Evolutionary conservation across 495 filamentous ascomycete genomes (phyloP).

Genomic region (Xylaria intraflava): DNA sequence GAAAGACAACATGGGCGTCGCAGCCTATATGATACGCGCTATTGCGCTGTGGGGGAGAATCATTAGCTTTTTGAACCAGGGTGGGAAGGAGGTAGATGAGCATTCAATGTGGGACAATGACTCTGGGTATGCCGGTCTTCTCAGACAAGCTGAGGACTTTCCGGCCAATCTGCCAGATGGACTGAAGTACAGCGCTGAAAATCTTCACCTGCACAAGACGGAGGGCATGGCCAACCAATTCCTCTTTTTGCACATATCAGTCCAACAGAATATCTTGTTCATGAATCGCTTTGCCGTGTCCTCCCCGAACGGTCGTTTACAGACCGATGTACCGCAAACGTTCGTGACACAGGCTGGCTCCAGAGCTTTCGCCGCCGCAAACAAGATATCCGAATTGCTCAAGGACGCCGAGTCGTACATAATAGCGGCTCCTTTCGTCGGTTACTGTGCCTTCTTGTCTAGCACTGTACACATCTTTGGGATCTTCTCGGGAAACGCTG

Average conservation of each 20-base stretch:
- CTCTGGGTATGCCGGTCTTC: slow-evolving; percentile 66
- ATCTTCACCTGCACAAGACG: slow-evolving; percentile 75
- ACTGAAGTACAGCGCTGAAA: slow-evolving; percentile 70
- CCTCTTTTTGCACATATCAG: slow-evolving; percentile 84
- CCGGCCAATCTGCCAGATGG: slow-evolving; percentile 59
- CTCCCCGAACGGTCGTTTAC: slow-evolving; percentile 56
- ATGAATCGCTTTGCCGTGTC: slow-evolving; percentile 84
- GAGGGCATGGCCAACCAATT: slow-evolving; percentile 87
- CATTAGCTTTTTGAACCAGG: slow-evolving; percentile 84
- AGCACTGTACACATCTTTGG: slow-evolving; percentile 90
- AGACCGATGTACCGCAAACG: slow-evolving; percentile 68
- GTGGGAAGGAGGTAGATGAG: slow-evolving; percentile 74
- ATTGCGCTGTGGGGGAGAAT: slow-evolving; percentile 87
- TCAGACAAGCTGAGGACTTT: slow-evolving; percentile 65
- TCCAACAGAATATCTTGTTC: slow-evolving; percentile 85
- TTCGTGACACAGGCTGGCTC: slow-evolving; percentile 72
- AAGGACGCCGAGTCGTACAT: slow-evolving; percentile 72
- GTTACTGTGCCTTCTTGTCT: slow-evolving; percentile 89
- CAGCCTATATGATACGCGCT: slow-evolving; percentile 81
- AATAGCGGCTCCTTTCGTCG: slow-evolving; percentile 84
- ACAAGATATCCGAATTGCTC: slow-evolving; percentile 77
- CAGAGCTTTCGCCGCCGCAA: slow-evolving; percentile 80
- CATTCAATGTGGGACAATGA: slow-evolving; percentile 74
- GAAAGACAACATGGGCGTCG: slow-evolving; percentile 85
- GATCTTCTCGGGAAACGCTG: slow-evolving; percentile 71